These are phyloP conservation scores for Aspergillus proliferans DNA, from an alignment of 2,329 filamentous ascomycete genomes.

Conservation along the genomic window DNA sequence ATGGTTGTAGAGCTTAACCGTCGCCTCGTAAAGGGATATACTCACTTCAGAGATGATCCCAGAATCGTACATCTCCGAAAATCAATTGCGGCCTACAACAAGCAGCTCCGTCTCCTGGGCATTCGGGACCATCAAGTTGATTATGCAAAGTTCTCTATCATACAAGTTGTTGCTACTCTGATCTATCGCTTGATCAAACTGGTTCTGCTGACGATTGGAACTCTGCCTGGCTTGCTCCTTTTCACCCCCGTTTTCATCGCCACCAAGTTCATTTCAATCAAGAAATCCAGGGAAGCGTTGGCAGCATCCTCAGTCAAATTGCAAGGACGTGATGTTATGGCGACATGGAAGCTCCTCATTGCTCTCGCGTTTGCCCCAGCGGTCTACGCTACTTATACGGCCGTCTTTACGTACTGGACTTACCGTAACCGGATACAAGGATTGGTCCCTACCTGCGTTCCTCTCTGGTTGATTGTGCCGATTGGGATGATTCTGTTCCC, in stretches of 20 bases:
- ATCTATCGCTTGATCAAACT: slow-evolving; percentile 77
- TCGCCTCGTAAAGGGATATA: slow-evolving; percentile 83
- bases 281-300: slow-evolving; percentile 76
- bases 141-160: slow-evolving; percentile 76
- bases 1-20: slow-evolving; percentile 93
- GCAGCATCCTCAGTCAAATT: slow-evolving; percentile 85
- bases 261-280: slow-evolving; percentile 72
- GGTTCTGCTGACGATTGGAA: slow-evolving; percentile 66
- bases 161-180: slow-evolving; percentile 68
- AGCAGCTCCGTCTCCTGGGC: slow-evolving; percentile 74
- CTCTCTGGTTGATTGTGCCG: slow-evolving; percentile 69
- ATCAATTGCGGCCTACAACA: slow-evolving; percentile 78
- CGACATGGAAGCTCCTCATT: slow-evolving; percentile 91
- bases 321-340: slow-evolving; percentile 81
- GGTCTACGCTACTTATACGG: slow-evolving; percentile 75
- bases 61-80: slow-evolving; percentile 70
- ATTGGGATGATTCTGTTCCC: slow-evolving; percentile 76
- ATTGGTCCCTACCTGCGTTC: slow-evolving; percentile 71
- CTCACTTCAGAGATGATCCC: slow-evolving; percentile 83
- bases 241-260: slow-evolving; percentile 85
- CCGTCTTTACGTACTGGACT: slow-evolving; percentile 67
- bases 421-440: slow-evolving; percentile 77
- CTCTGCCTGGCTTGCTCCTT: slow-evolving; percentile 77
- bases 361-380: slow-evolving; percentile 74
- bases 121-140: slow-evolving; percentile 92